phyloP scores from a whole-genome alignment of 768 basidiomycete genomes.

The Lactifluus volemus region DNA sequence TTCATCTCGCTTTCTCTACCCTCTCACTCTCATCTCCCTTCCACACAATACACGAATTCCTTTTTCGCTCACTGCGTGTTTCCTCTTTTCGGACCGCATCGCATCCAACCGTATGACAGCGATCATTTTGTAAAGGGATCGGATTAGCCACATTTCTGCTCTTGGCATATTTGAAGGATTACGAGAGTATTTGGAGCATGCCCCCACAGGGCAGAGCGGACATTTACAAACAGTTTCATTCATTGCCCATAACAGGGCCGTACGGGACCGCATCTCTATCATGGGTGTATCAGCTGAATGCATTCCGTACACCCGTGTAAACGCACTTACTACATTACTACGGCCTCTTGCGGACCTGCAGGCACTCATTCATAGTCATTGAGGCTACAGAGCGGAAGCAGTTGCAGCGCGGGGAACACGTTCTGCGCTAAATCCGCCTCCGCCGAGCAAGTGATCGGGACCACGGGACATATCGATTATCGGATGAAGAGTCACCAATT shows the following conservation, averaged over 20 bases:
- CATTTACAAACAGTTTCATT: constrained; percentile 17
- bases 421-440: constrained; percentile 18
- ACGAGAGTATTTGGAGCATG: constrained; percentile 15
- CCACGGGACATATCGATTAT: constrained; percentile 16
- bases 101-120: constrained; percentile 12
- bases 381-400: constrained; percentile 13
- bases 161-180: constrained; percentile 9
- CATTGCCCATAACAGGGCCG: constrained; percentile 13
- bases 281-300: constrained; percentile 17
- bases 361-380: constrained; percentile 17
- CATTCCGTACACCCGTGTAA: constrained; percentile 18
- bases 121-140: constrained; percentile 10
- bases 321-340: constrained; percentile 14
- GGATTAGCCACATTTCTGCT: constrained; percentile 15
- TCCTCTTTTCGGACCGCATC: constrained; percentile 4
- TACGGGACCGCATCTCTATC: constrained; percentile 14
- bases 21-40: background rate
- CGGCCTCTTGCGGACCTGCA: constrained; percentile 19
- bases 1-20: constrained; percentile 7
- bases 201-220: constrained; percentile 13
- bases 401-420: constrained; percentile 18
- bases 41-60: background rate
- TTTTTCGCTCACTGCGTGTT: background rate
- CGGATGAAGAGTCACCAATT: constrained; percentile 9
- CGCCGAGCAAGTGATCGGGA: constrained; percentile 15